phyloP scores from a whole-genome alignment of 2,329 filamentous ascomycete species.

The Cercospora sesami region DNA sequence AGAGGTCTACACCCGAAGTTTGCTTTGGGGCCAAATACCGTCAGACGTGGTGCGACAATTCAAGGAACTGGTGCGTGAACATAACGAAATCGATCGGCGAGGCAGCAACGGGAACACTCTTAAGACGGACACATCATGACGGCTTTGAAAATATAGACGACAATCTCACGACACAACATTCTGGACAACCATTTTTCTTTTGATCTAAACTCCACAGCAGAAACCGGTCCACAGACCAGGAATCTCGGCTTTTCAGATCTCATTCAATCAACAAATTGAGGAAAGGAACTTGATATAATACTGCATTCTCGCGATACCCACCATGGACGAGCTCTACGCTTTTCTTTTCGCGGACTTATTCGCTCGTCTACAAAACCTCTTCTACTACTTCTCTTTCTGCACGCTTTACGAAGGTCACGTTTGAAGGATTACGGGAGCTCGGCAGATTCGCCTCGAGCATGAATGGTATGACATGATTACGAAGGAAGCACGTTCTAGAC shows the following conservation, averaged over 20 bases:
- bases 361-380: not conserved
- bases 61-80: slow-evolving; percentile 80
- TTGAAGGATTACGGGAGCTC: slow-evolving; percentile 2
- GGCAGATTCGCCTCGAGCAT: slow-evolving; percentile 19
- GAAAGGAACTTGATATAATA: slow-evolving; percentile 1
- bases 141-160: slow-evolving; percentile 18
- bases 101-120: slow-evolving; percentile 23
- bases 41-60: slow-evolving; percentile 90
- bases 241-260: slow-evolving; percentile 7
- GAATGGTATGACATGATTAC: slow-evolving; percentile 10
- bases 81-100: slow-evolving; percentile 34
- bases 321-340: slow-evolving; percentile 14
- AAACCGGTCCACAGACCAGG: slow-evolving; percentile 23
- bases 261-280: not conserved
- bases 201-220: slow-evolving; percentile 22
- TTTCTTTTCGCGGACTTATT: slow-evolving; percentile 4
- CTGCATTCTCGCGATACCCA: slow-evolving; percentile 30
- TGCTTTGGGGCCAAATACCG: slow-evolving; percentile 93
- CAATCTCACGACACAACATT: slow-evolving; percentile 19
- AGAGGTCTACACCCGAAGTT: slow-evolving; percentile 87
- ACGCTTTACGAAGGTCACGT: not conserved
- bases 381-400: not conserved
- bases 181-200: slow-evolving; percentile 16
- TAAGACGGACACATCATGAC: slow-evolving; percentile 24
- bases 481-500: not conserved